Evolutionary conservation across 148 eudicot species (phyloP).

Genomic region (Chenopodium berlandieri): DNA sequence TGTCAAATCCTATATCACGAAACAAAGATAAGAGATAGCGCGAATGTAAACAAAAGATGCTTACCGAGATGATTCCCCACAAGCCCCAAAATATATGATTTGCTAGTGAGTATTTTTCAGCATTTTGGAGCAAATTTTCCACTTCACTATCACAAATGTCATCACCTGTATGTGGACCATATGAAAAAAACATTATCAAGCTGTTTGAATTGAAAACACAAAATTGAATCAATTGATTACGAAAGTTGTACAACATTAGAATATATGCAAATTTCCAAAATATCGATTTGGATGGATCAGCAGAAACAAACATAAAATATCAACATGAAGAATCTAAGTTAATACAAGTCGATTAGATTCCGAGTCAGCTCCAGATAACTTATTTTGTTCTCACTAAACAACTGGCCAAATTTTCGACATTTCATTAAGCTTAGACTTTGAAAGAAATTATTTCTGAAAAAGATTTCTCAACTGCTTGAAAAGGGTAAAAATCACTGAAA

Average conservation of each 20-base stretch:
- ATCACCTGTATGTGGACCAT: conserved; percentile 42
- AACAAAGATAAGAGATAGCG: not conserved
- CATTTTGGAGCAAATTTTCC: conserved; percentile 49
- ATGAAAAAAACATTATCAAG: not conserved
- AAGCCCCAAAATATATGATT: conserved; percentile 94
- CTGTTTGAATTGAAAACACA: not conserved
- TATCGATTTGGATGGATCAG: not conserved
- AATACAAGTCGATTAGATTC: not conserved
- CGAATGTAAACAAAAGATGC: not conserved
- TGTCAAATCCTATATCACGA: not conserved
- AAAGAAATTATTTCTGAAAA: conserved; percentile 2
- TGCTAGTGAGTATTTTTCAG: conserved; percentile 76
- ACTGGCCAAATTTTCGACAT: not conserved
- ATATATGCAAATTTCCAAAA: conserved; percentile 17
- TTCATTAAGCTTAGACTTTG: not conserved
- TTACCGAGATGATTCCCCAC: conserved; percentile 90
- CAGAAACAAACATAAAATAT: conserved; percentile 3
- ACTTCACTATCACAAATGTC: conserved; percentile 58
- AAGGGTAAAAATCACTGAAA: not conserved
- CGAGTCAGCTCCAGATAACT: conserved; percentile 14
- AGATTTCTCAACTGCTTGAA: not conserved
- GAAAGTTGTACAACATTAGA: not conserved
- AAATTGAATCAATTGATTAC: not conserved
- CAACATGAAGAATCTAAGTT: conserved; percentile 6
- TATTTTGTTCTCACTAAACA: conserved; percentile 16